Conservation (phyloP, 768 basidiomycete genomes). For the Pisolithus orientalis region DNA sequence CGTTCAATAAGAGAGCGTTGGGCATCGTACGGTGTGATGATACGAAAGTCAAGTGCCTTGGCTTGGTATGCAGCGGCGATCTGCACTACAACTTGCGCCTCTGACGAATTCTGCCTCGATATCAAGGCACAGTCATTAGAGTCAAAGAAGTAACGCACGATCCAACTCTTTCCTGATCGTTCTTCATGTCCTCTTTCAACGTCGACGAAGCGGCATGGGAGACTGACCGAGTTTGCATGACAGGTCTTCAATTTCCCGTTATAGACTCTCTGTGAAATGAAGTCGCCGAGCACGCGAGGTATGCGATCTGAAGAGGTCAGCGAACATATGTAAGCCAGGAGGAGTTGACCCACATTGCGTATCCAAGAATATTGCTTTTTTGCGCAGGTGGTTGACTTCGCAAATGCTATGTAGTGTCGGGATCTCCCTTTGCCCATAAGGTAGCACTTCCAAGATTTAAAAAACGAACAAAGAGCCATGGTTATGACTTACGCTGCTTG, state of each 20-base stretch:
- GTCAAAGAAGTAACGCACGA: not conserved
- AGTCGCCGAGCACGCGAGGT: conserved; percentile 66
- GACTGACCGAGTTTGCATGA: conserved; percentile 36
- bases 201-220: conserved; percentile 35
- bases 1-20: conserved; percentile 57
- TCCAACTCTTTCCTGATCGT: not conserved
- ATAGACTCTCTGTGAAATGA: conserved; percentile 67
- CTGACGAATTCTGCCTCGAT: too few species aligned
- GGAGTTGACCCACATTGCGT: conserved; percentile 56
- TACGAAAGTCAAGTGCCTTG: conserved; percentile 33
- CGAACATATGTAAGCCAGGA: not conserved
- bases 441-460: conserved; percentile 49
- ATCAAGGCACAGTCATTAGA: too few species aligned
- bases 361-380: conserved; percentile 47
- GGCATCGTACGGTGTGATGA: conserved; percentile 78
- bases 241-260: conserved; percentile 47
- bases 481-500: conserved; percentile 26
- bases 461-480: not conserved
- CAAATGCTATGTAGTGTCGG: conserved; percentile 67
- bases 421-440: conserved; percentile 67
- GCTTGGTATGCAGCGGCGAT: too few species aligned
- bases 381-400: conserved; percentile 55
- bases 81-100: too few species aligned
- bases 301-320: conserved; percentile 55
- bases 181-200: conserved; percentile 27